These are phyloP conservation scores for Cystobasidium pallidum DNA, from an alignment of 1,284 basidiomycete species.

Conservation along the genomic window DNA sequence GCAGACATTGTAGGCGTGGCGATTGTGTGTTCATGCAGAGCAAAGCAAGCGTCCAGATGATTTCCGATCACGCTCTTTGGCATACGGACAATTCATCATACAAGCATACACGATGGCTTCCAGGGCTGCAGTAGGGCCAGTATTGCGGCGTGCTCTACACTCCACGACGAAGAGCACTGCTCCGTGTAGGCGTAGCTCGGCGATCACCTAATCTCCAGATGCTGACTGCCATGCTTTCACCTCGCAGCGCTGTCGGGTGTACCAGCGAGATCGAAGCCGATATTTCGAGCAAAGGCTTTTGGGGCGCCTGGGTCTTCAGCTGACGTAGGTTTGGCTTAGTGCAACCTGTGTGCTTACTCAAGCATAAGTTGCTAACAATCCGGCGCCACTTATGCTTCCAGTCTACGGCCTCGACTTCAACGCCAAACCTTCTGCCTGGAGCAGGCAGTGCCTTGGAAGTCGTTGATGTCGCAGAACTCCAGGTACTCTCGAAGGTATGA, in stretches of 20 bases:
- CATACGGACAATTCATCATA: not conserved
- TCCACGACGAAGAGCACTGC: constrained; percentile 1
- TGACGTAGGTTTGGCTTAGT: not conserved
- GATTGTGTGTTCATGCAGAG: not conserved
- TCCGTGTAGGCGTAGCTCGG: not conserved
- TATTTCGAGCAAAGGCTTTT: not conserved
- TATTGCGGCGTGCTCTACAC: constrained; percentile 9
- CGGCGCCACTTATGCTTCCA: not conserved
- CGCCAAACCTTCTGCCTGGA: constrained; percentile 12
- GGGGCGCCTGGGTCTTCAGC: not conserved
- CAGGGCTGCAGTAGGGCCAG: constrained; percentile 15
- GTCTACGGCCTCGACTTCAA: constrained; percentile 17
- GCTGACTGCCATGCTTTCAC: constrained; percentile 5
- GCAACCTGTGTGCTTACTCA: not conserved
- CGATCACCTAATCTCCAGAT: not conserved
- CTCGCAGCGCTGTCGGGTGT: not conserved
- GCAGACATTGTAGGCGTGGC: not conserved
- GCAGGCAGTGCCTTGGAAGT: not conserved
- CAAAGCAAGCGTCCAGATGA: no score
- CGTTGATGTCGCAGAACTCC: constrained; percentile 30
- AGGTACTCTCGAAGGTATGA: constrained; percentile 23
- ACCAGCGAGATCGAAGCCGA: not conserved
- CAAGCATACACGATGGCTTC: constrained; percentile 9
- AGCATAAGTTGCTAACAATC: not conserved
- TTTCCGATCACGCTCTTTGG: constrained; percentile 4